Evolutionary conservation across 768 basidiomycete genomes (phyloP), one percentile per base, ranked within the genome.

Genomic region (Pleurotus ostreatus): DNA sequence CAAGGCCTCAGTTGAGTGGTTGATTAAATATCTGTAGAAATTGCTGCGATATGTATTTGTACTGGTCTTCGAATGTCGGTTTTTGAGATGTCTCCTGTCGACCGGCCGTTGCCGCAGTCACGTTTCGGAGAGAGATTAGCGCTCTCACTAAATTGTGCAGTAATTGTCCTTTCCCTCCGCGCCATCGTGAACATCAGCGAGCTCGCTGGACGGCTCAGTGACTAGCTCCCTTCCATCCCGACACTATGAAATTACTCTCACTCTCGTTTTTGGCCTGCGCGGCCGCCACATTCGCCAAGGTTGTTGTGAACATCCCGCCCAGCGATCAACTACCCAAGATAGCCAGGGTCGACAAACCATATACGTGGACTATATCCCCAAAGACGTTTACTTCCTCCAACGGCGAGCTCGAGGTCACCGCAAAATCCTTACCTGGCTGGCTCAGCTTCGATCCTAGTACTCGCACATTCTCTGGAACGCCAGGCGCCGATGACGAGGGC

Each of bases 281-380:
- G 60, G 65, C 68, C 59, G 66, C 73, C 48, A 66, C 68, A 46
- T 69, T 67, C 54, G 46, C 55, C 11, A 73, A 80, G 55, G 74
- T 82, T 43, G 72, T 67, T 56, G 74, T 94, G 44, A 65, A 74
- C 47, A 80, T 81, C 66, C 83, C 89, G 25, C 73, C 92, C 40
- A 76, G 82, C 59, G 74, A 75, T 30, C 95, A 98, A 71, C 80
- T 84, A 44, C 93, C 94, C 16, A 77, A 78, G 43, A 82, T 97
- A 58, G 93, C 92, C 18, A 85, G 91, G 57, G 70, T 85, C 39
- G 74, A 75, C 65, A 61, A 80, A 54, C 73, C 76, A 44, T 98
- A 82, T 68, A 74, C 77, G 46, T 98, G 92, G 86, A 69, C 84
- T 12, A 77, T 91, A 62, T 80, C 86, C 59, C 64, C 74, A 3